Base-by-base conservation (phyloP, 169 alveolate genomes). In the Perkinsus marinus region DNA sequence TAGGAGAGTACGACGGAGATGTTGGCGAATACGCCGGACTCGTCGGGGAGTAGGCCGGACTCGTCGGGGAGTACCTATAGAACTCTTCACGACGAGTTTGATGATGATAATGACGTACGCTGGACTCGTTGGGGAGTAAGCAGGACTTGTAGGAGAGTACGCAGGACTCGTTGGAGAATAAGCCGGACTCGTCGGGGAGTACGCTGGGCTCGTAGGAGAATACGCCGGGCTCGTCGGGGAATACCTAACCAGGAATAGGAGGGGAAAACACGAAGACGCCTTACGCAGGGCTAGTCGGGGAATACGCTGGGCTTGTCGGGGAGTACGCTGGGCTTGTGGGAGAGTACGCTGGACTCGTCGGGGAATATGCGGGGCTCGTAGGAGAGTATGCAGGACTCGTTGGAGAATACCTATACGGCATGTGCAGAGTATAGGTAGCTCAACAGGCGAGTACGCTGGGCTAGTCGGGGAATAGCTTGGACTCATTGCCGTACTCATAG, bases 251-350 rank as follows among this genome's bases (percentile, higher is more conserved):
- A 57, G 34, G 22, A 96, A 22, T 95, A 93, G 0, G 96, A 93
- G 16, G 96, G 96, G 22, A 93, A 92, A 34, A 92, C 93, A 39
- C 93, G 90, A 9, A 43, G 17, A 17, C 26, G 37, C 36, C 37
- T 57, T 57, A 57, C 26, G 79, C 26, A 19, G 98, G 98, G 38
- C 98, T 96, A 2, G 99, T 96, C 0, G 99, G 98, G 0, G 98
- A 95, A 92, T 96, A 97, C 6, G 95, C 95, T 0, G 99, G 99
- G 7, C 98, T 95, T 36, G 98, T 92, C 19, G 98, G 98, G 0
- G 97, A 95, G 91, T 96, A 95, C 43, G 91, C 89, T 39, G 89
- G 68, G 68, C 90, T 57, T 30, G 92, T 39, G 39, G 90, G 91
- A n/a, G 92, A 41, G 13, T 41, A 91, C 91, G 41, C 92, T 43